These are phyloP conservation scores for Yarrowia sp. DNA, from an alignment of 805 yeast species.

Conservation along the genomic window DNA sequence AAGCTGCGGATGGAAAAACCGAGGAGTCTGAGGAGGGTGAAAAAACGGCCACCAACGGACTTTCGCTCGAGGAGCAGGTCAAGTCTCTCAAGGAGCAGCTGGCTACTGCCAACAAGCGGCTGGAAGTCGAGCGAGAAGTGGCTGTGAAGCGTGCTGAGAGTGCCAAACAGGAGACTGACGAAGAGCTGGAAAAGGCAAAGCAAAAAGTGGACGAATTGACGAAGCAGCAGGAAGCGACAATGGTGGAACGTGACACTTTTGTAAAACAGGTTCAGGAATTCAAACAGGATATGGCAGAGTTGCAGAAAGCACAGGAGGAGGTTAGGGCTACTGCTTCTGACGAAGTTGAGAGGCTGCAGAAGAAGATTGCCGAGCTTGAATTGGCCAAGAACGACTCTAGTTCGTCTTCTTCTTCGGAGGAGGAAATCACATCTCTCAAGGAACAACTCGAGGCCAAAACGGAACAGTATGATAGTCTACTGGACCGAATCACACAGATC, in stretches of 20 bases:
- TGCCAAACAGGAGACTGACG: neutral
- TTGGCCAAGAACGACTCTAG: neutral
- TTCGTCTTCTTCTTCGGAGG: neutral
- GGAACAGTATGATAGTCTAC: conserved; percentile 53
- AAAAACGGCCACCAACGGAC: conserved; percentile 2
- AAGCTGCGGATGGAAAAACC: neutral
- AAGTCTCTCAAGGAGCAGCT: conserved; percentile 8
- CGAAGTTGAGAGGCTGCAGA: conserved; percentile 1
- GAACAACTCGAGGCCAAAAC: conserved; percentile 46
- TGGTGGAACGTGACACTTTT: neutral
- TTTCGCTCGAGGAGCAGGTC: conserved; percentile 3
- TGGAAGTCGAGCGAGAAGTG: conserved; percentile 21
- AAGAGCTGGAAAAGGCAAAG: neutral
- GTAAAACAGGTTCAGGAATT: neutral
- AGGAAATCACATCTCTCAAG: conserved; percentile 4
- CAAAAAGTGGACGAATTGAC: neutral
- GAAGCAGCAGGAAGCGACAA: neutral
- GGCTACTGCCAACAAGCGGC: conserved; percentile 7
- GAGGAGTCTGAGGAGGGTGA: too few species aligned
- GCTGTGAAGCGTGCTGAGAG: conserved; percentile 19
- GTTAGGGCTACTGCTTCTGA: too few species aligned
- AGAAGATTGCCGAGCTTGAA: neutral
- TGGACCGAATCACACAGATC: conserved; percentile 51
- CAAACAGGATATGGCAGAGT: neutral
- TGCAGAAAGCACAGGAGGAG: neutral